These are phyloP conservation scores for Huiozyma sinensis DNA, from an alignment of 805 yeast genomes.

Conservation along the genomic window DNA sequence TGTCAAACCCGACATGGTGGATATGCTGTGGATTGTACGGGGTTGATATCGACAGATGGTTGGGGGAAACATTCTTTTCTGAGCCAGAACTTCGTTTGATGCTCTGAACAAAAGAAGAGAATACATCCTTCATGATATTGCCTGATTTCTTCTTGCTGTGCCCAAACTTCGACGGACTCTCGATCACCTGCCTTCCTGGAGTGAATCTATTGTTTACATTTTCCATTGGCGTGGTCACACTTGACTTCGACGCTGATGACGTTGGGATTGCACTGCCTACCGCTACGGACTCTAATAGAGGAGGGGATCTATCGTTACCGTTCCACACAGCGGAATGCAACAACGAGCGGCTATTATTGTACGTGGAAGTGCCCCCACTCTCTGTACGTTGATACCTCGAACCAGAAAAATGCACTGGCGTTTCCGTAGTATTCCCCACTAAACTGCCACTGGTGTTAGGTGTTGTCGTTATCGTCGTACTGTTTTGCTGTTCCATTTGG, in stretches of 20 bases:
- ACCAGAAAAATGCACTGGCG: not conserved
- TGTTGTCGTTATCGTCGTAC: slow-evolving; percentile 3
- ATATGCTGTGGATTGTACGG: slow-evolving; percentile 87
- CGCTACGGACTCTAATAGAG: not conserved
- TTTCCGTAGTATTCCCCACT: not conserved
- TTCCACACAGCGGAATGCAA: not conserved
- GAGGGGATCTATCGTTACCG: not conserved
- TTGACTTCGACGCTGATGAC: not conserved
- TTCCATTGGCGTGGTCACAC: not conserved
- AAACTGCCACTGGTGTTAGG: slow-evolving; percentile 1
- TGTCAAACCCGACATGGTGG: slow-evolving; percentile 90
- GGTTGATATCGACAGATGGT: slow-evolving; percentile 47
- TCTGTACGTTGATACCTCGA: not conserved
- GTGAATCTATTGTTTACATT: not conserved
- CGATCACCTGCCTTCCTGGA: not conserved
- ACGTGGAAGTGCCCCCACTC: not conserved
- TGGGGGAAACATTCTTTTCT: not conserved
- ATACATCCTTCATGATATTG: slow-evolving; percentile 44
- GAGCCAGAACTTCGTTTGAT: slow-evolving; percentile 1
- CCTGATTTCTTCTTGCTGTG: slow-evolving; percentile 10
- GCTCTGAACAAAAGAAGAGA: slow-evolving; percentile 35
- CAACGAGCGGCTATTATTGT: not conserved
- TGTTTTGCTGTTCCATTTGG: slow-evolving; percentile 5
- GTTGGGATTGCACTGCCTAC: not conserved
- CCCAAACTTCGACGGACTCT: not conserved